Evolutionary conservation across 2,329 filamentous ascomycete species (phyloP).

Genomic region (Ophiocordyceps camponoti-floridani): DNA sequence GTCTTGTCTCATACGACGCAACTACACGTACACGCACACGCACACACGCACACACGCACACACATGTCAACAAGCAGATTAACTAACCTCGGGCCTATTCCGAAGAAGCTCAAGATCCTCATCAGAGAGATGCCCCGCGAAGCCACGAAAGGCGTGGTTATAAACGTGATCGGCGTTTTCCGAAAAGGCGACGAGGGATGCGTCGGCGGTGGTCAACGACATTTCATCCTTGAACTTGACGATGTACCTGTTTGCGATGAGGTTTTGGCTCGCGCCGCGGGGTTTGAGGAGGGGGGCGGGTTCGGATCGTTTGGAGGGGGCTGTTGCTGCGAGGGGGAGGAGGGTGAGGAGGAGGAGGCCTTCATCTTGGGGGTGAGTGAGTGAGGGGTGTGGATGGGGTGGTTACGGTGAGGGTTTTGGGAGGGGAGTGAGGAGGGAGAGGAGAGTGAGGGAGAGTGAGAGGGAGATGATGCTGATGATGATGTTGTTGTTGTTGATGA

Average conservation of each 20-base stretch:
- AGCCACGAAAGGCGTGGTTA: slow-evolving; percentile 6
- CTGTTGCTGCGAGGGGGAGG: slow-evolving; percentile 6
- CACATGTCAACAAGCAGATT: too few relatives aligned
- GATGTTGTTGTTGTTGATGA: too few relatives aligned
- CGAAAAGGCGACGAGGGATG: slow-evolving; percentile 3
- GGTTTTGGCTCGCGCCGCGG: slow-evolving; percentile 1
- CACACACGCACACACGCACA: too few relatives aligned
- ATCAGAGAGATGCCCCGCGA: slow-evolving; percentile 5
- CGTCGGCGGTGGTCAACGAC: slow-evolving; percentile 1
- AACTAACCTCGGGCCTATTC: slow-evolving; percentile 5
- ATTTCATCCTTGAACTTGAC: slow-evolving; percentile 9
- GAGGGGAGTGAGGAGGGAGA: not conserved
- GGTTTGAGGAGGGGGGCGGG: slow-evolving; percentile 9
- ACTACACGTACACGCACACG: too few relatives aligned
- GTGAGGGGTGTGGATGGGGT: not conserved
- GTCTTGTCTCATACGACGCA: not conserved
- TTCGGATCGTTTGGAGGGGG: slow-evolving; percentile 6
- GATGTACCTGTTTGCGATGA: slow-evolving; percentile 11
- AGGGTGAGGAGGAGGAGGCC: slow-evolving; percentile 5
- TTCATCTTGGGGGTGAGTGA: slow-evolving; percentile 4
- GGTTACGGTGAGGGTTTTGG: not conserved
- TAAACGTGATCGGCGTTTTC: slow-evolving; percentile 9
- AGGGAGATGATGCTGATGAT: not conserved
- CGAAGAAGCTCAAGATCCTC: slow-evolving; percentile 6
- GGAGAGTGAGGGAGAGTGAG: not conserved